Evolutionary conservation across 2,329 filamentous ascomycete genomes (phyloP), one percentile per base, ranked within the genome.

Genomic region (Pyricularia pennisetigena): DNA sequence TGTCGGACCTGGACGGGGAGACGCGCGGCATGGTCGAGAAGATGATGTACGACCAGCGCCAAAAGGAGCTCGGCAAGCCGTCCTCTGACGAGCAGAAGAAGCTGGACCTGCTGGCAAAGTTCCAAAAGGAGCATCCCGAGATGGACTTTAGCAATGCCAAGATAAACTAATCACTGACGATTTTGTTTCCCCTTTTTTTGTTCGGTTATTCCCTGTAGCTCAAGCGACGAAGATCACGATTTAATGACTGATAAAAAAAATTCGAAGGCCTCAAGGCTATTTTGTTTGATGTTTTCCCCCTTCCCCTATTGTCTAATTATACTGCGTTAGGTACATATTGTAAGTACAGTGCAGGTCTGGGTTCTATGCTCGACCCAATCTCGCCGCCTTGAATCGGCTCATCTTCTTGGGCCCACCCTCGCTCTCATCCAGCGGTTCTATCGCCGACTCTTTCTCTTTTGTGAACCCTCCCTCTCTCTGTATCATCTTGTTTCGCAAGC

Each of bases 1-100:
- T 99, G 75, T 89, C 91, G 69, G 95, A 99, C 78, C 83, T 99
- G 72, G 94, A 98, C 76, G 95, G 95, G 70, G 91, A 97, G 84
- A 99, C 95, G 68, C 87, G 95, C 71, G 87, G 89, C 69, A 98
- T 99, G 41, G 95, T 99, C 63, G 95, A 99, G 88, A 99, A 99
- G 87, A 99, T 99, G 95, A 99, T 99, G 95, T 99, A 86, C 75
- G 95, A 99, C 82, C 95, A 99, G 84, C 85, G 91, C 72, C 94
- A 98, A 82, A 99, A 99, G 87, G 94, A 98, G 82, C 83, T 86
- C 79, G 95, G 95, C 4, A 85, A 90, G 79, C 92, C 93, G 64
- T 93, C 90, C 14, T 97, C 92, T 72, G 95, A 98, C 73, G 95
- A 99, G 82, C 89, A 97, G 85, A 92, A 94, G 84, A 98, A 98